A percentile compares a stretch with the other conserved stretches of the same genome.
phyloP scores from a whole-genome alignment of 2,329 filamentous ascomycete genomes.

The Scedosporium apiospermum region DNA sequence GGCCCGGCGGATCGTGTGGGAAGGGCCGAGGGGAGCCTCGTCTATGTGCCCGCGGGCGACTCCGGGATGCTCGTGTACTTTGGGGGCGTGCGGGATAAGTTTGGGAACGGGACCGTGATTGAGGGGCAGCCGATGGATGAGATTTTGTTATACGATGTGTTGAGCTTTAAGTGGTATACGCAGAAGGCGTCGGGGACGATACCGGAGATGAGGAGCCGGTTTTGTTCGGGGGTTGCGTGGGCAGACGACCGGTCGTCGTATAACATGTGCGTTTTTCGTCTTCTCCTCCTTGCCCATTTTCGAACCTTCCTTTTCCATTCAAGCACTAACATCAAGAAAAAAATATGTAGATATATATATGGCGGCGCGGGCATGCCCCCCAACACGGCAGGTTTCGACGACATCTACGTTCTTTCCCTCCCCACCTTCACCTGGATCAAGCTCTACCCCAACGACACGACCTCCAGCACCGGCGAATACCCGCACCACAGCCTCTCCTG shows the following conservation, averaged over 20 bases:
- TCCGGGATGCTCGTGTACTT: slow-evolving; percentile 52
- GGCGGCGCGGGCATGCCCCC: slow-evolving; percentile 43
- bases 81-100: slow-evolving; percentile 44
- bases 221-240: slow-evolving; percentile 53
- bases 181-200: slow-evolving; percentile 45
- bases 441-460: slow-evolving; percentile 32
- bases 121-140: slow-evolving; percentile 33
- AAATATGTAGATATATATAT: slow-evolving; percentile 50
- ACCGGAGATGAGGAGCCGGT: slow-evolving; percentile 43
- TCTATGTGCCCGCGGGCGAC: slow-evolving; percentile 51
- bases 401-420: slow-evolving; percentile 52
- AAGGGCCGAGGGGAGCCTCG: slow-evolving; percentile 50
- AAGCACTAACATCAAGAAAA: neutral
- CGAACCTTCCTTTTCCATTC: neutral
- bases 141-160: slow-evolving; percentile 52
- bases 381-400: slow-evolving; percentile 42
- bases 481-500: slow-evolving; percentile 49
- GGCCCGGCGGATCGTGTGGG: slow-evolving; percentile 39
- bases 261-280: slow-evolving; percentile 42
- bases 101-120: slow-evolving; percentile 34
- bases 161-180: slow-evolving; percentile 48
- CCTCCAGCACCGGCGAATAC: slow-evolving; percentile 24
- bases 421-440: slow-evolving; percentile 57
- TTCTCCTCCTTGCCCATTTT: neutral
- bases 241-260: slow-evolving; percentile 50